phyloP scores from a whole-genome alignment of 2,329 filamentous ascomycete species.

The Penicillium sp. region DNA sequence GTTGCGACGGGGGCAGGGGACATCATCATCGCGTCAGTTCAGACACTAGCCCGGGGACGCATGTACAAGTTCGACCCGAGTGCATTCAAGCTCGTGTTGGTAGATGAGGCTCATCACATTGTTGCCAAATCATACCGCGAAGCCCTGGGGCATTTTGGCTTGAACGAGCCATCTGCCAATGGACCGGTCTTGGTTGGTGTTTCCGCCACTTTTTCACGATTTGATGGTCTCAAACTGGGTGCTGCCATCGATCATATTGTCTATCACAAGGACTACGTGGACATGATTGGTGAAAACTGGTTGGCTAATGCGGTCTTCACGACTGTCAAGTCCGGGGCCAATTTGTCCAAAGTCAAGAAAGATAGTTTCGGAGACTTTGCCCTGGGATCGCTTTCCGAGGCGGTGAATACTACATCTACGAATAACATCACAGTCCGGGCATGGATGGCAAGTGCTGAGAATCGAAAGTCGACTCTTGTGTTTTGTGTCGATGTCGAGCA shows the following conservation, averaged over 20 bases:
- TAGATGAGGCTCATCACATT: slow-evolving; percentile 97
- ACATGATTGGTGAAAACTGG: slow-evolving; percentile 88
- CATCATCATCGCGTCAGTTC: slow-evolving; percentile 89
- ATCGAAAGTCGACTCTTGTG: slow-evolving; percentile 79
- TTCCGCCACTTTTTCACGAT: slow-evolving; percentile 76
- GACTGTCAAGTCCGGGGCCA: slow-evolving; percentile 78
- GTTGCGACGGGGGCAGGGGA: slow-evolving; percentile 79
- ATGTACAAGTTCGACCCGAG: slow-evolving; percentile 78
- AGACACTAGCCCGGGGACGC: slow-evolving; percentile 76
- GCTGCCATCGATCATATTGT: slow-evolving; percentile 91
- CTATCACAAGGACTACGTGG: slow-evolving; percentile 82
- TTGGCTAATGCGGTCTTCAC: slow-evolving; percentile 91
- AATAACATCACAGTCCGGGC: slow-evolving; percentile 84
- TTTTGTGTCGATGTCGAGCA: slow-evolving; percentile 93
- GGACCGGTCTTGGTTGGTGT: slow-evolving; percentile 79
- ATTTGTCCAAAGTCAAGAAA: slow-evolving; percentile 69
- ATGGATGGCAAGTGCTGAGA: slow-evolving; percentile 75
- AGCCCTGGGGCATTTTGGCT: slow-evolving; percentile 74
- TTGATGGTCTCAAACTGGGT: slow-evolving; percentile 80
- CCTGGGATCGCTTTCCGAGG: slow-evolving; percentile 70
- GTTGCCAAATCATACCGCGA: slow-evolving; percentile 78
- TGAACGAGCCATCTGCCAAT: slow-evolving; percentile 52
- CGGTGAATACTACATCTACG: slow-evolving; percentile 75
- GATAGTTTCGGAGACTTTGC: slow-evolving; percentile 75
- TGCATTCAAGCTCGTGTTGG: slow-evolving; percentile 83